phyloP scores from a whole-genome alignment of 2,329 filamentous ascomycete species.

The Aspergillus calidoustus region DNA sequence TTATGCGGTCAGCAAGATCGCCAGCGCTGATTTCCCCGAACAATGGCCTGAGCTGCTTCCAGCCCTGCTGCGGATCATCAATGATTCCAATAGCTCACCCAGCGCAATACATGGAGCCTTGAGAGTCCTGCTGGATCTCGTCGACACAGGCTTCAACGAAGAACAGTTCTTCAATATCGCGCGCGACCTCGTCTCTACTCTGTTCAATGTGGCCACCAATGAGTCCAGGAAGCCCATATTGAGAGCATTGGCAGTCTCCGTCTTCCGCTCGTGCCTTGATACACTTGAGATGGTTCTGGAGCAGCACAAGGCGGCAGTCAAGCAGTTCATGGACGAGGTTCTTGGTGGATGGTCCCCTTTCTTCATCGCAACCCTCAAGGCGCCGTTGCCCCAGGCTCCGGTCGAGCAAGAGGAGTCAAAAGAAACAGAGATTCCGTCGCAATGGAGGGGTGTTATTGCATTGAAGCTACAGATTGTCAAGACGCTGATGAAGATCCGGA shows the following conservation, averaged over 20 bases:
- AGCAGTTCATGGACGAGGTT: constrained; percentile 84
- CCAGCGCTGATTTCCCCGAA: constrained; percentile 89
- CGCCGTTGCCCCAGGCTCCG: constrained; percentile 67
- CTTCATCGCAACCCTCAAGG: constrained; percentile 79
- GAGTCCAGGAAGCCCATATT: constrained; percentile 74
- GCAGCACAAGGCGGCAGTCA: constrained; percentile 84
- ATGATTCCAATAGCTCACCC: constrained; percentile 69
- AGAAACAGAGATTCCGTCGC: constrained; percentile 60
- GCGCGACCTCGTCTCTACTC: constrained; percentile 78
- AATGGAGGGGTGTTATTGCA: constrained; percentile 80
- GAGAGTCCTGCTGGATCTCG: constrained; percentile 83
- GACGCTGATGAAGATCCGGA: constrained; percentile 86
- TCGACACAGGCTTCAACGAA: constrained; percentile 92
- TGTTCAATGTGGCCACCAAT: constrained; percentile 81
- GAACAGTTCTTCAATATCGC: constrained; percentile 94
- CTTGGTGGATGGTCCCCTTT: constrained; percentile 86
- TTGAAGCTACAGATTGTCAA: constrained; percentile 93
- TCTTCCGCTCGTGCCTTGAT: constrained; percentile 91
- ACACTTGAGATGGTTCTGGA: constrained; percentile 97
- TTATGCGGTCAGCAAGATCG: constrained; percentile 91
- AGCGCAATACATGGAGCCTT: constrained; percentile 85
- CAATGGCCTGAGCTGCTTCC: constrained; percentile 91
- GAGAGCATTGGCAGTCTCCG: constrained; percentile 82
- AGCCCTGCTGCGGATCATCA: constrained; percentile 74
- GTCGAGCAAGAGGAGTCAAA: constrained; percentile 62